These are phyloP conservation scores for Colletotrichum lupini DNA, from an alignment of 2,329 filamentous ascomycete species.

Conservation along the genomic window DNA sequence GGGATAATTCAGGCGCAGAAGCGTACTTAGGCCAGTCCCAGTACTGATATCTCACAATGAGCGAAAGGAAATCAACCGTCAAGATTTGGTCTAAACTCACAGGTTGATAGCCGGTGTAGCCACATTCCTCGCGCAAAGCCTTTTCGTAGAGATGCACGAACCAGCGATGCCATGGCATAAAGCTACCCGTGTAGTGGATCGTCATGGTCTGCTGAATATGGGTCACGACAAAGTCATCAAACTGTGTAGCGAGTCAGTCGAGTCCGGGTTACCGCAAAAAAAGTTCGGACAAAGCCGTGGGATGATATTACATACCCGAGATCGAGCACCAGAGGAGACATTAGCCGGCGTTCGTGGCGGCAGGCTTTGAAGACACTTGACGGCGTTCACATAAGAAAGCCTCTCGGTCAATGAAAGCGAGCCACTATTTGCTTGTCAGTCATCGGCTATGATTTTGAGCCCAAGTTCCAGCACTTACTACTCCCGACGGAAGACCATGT, in stretches of 20 bases:
- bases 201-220: conserved; percentile 43
- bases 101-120: conserved; percentile 52
- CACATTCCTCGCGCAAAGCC: conserved; percentile 53
- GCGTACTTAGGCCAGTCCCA: conserved; percentile 49
- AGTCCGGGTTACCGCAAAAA: too few relatives aligned
- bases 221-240: conserved; percentile 46
- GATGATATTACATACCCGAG: conserved; percentile 45
- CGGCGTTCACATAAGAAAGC: conserved; percentile 55
- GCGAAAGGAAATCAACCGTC: not conserved
- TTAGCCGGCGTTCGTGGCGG: conserved; percentile 48
- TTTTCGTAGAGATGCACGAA: conserved; percentile 52
- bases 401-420: conserved; percentile 46
- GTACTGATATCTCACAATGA: conserved; percentile 39
- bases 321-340: conserved; percentile 54
- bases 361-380: conserved; percentile 55
- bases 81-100: conserved; percentile 31
- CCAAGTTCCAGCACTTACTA: conserved; percentile 40
- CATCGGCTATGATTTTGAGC: not conserved
- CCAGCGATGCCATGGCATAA: conserved; percentile 57
- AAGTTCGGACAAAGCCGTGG: too few relatives aligned
- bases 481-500: conserved; percentile 42
- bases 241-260: conserved; percentile 16
- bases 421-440: conserved; percentile 36
- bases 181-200: conserved; percentile 45
- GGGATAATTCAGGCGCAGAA: not conserved